These are phyloP conservation scores for Fusarium tupiense DNA, from an alignment of 2,329 filamentous ascomycete species.

Conservation along the genomic window DNA sequence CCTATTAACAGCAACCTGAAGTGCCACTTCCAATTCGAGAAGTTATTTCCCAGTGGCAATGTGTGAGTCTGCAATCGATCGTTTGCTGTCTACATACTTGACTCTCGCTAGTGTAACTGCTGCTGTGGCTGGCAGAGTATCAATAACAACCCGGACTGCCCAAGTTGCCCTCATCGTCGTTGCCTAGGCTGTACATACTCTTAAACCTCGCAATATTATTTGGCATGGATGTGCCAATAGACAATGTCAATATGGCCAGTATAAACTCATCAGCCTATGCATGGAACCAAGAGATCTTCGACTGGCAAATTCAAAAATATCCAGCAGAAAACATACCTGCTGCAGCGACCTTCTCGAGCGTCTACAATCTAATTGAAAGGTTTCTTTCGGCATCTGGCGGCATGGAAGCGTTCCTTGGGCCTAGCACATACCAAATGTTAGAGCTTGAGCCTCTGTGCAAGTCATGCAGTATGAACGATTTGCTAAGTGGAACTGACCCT, in stretches of 20 bases:
- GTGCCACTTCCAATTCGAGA: neutral
- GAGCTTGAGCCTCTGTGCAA: neutral
- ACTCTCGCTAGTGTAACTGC: neutral
- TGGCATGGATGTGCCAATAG: no score
- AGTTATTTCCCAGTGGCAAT: fast-evolving
- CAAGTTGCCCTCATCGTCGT: neutral
- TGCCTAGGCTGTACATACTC: fast-evolving
- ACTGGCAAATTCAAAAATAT: neutral
- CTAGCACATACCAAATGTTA: neutral
- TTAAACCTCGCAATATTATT: fast-evolving
- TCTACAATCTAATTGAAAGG: neutral
- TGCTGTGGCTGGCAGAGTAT: fast-evolving
- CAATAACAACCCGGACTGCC: no score
- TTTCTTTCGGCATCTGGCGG: neutral
- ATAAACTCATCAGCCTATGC: neutral
- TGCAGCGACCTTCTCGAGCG: fast-evolving
- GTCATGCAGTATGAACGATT: neutral
- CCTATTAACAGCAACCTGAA: neutral
- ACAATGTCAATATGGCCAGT: fast-evolving
- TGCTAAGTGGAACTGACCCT: neutral
- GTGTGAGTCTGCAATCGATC: no score
- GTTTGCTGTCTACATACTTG: fast-evolving
- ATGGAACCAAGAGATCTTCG: neutral
- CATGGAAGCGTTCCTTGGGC: neutral
- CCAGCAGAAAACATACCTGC: neutral